Evolutionary conservation across 202 grass and related monocot genomes (phyloP).

Genomic region (Alloteropsis angusta): DNA sequence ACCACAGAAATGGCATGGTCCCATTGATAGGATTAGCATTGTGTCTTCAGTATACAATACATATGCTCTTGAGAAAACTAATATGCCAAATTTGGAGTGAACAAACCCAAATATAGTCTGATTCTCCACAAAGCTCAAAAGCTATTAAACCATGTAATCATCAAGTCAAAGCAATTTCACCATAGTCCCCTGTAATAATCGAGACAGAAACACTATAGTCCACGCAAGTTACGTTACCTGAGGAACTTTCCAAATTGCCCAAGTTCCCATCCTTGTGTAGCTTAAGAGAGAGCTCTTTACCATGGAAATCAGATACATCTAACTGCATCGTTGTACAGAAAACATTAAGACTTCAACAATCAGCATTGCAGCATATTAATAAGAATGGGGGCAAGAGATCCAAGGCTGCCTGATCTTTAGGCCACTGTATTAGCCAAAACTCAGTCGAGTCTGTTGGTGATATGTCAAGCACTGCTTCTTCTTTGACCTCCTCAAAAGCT

Average conservation of each 20-base stretch:
- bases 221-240: conserved; percentile 35
- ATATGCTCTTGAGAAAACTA: background rate
- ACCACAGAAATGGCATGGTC: conserved; percentile 1
- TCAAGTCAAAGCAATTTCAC: background rate
- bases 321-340: conserved; percentile 32
- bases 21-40: background rate
- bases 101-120: background rate
- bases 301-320: conserved; percentile 57
- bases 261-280: conserved; percentile 43
- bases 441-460: conserved; percentile 52
- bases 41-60: background rate
- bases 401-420: conserved; percentile 47
- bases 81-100: background rate
- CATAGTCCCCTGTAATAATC: background rate
- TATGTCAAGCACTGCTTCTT: conserved; percentile 37
- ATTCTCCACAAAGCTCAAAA: conserved; percentile 5
- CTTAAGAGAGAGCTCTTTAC: conserved; percentile 57
- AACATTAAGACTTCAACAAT: background rate
- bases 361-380: background rate
- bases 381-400: background rate
- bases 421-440: conserved; percentile 89
- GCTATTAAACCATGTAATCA: background rate
- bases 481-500: conserved; percentile 36
- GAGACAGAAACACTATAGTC: background rate
- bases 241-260: conserved; percentile 58